These are phyloP conservation scores for Corymbia calophylla DNA, from an alignment of 441 rosid genomes.

Conservation along the genomic window DNA sequence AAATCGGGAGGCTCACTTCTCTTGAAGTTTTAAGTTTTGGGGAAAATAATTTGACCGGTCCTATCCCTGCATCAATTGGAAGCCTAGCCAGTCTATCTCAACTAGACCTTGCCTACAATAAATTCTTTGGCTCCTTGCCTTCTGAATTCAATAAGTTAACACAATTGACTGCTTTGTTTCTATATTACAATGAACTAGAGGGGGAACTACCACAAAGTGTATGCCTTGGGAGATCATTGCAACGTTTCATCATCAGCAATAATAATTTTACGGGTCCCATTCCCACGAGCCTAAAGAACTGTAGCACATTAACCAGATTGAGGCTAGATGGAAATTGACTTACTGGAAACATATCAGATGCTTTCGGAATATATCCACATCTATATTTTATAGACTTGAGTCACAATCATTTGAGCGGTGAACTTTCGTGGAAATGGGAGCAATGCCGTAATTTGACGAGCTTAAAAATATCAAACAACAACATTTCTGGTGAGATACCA, in stretches of 20 bases:
- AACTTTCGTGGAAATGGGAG: background rate
- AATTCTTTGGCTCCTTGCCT: background rate
- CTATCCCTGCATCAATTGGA: background rate
- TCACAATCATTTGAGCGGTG: background rate
- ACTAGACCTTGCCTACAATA: background rate
- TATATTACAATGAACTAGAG: background rate
- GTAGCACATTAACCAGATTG: background rate
- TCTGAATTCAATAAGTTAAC: too few species aligned
- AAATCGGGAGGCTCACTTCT: too few species aligned
- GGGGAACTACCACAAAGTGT: background rate
- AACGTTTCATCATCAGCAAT: accelerated
- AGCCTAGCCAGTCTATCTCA: background rate
- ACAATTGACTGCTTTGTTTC: accelerated
- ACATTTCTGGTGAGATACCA: background rate
- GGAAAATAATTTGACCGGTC: background rate
- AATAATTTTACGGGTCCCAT: background rate
- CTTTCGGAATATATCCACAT: background rate
- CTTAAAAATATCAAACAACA: background rate
- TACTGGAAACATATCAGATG: background rate
- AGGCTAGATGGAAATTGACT: background rate
- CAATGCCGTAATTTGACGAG: background rate
- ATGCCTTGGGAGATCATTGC: background rate
- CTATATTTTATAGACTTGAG: background rate
- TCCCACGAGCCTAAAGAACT: background rate
- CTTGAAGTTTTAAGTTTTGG: accelerated